Evolutionary conservation across 768 basidiomycete genomes (phyloP).

Genomic region (Rhizopogon vinicolor): DNA sequence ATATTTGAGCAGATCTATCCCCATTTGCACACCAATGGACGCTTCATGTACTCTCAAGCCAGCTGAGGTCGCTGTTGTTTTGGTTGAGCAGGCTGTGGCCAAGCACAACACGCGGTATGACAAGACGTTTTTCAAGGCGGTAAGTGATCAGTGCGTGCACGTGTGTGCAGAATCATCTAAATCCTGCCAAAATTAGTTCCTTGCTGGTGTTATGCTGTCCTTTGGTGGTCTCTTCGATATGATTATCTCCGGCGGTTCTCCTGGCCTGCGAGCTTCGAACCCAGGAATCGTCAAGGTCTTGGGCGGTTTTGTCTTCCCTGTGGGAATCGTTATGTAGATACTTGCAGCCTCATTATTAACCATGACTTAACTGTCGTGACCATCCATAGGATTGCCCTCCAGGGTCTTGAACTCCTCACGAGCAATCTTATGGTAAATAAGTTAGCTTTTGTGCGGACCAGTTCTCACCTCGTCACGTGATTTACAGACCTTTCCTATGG

Average conservation of each 20-base stretch:
- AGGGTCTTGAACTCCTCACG: slow-evolving; percentile 66
- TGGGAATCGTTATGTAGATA: slow-evolving; percentile 69
- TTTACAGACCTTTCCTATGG: slow-evolving; percentile 65
- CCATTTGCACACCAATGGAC: slow-evolving; percentile 12
- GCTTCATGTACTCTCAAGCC: slow-evolving; percentile 50
- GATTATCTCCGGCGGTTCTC: slow-evolving; percentile 56
- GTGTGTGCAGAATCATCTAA: neutral
- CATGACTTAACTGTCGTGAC: neutral
- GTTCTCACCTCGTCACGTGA: neutral
- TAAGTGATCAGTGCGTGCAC: slow-evolving; percentile 26
- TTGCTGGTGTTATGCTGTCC: slow-evolving; percentile 68
- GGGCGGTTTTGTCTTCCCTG: slow-evolving; percentile 70
- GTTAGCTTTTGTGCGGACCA: neutral
- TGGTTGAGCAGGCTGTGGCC: slow-evolving; percentile 51
- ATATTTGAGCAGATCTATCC: slow-evolving; percentile 1
- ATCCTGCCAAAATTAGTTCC: slow-evolving; percentile 36
- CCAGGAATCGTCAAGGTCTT: slow-evolving; percentile 67
- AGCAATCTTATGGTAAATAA: slow-evolving; percentile 68
- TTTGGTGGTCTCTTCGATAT: slow-evolving; percentile 68
- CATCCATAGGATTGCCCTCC: slow-evolving; percentile 58
- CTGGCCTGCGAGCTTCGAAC: slow-evolving; percentile 43
- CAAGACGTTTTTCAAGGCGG: slow-evolving; percentile 63
- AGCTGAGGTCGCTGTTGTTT: slow-evolving; percentile 48
- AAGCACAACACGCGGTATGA: slow-evolving; percentile 66
- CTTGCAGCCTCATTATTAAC: neutral